Base-by-base conservation (phyloP, 305 asterid genomes). In the Fraxinus sp. region DNA sequence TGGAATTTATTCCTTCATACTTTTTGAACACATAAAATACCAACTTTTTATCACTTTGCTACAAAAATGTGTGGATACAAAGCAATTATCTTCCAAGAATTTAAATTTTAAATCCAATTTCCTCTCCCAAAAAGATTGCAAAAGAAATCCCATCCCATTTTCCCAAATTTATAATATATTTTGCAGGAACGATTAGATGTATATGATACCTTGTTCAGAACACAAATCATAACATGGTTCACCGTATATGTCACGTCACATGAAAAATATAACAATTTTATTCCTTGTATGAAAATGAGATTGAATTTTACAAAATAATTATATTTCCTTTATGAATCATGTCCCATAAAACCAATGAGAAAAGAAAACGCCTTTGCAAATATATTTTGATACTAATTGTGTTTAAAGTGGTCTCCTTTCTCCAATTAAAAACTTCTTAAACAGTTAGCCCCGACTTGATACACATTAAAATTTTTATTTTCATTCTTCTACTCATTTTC, bases 241-340 rank as follows among this genome's bases (percentile, higher is more conserved):
- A 39, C 66, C 2, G 62, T 79, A 52, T 59, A 13, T 39, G 39
- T 32, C 36, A 9, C 26, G 0, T 33, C 79, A 52, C 73, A 35
- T 36, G 80, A 49, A 81, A 39, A 59, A 18, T 75, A 41, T 6
- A 80, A 80, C 9, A 64, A 68, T 4, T 70, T 59, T 43, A 41
- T 70, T 52, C 55, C 35, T 1, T 68, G 28, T 16, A 16, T 1
- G 2, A 52, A 79, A 66, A 66, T 37, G 43, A 70, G 33, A 46
- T 13, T 52, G 62, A 16, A 52, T 52, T 52, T 16, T 52, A 14
- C 62, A 16, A 52, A 52, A 52, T 52, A 16, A 52, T n/a, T n/a
- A 52, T 52, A 52, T 52, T 16, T 52, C 62, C 7, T 52, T 52
- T 16, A 52, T 52, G 20, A 52, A 52, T 52, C 7, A 52, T 16